Evolutionary conservation across 495 filamentous ascomycete species (phyloP).

Genomic region (Astrothelium subdiscretum): DNA sequence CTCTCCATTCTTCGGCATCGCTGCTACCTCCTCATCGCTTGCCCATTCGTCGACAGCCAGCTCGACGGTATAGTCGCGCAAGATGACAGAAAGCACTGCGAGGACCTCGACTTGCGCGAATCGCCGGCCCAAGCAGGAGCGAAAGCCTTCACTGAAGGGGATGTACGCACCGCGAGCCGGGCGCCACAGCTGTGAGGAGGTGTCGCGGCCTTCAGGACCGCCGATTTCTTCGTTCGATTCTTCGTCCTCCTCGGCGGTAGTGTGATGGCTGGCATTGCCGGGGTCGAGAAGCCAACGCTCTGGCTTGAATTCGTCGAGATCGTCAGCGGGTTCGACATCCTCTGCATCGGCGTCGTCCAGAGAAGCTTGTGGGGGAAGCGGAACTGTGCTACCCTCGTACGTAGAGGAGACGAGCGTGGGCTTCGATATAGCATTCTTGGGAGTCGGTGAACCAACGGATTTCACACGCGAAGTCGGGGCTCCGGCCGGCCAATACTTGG

Average conservation of each 20-base stretch:
- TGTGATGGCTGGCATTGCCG: conserved; percentile 23
- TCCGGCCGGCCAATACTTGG: conserved; percentile 38
- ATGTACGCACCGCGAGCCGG: conserved; percentile 55
- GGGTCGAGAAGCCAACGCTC: conserved; percentile 47
- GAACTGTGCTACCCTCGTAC: background rate
- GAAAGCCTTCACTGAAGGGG: conserved; percentile 61
- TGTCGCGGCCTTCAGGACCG: conserved; percentile 43
- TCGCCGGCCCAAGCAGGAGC: conserved; percentile 55
- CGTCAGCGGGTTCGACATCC: conserved; percentile 22
- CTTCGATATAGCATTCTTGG: background rate
- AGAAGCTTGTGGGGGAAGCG: background rate
- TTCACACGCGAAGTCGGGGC: background rate
- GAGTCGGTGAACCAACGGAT: background rate
- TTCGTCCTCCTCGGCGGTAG: conserved; percentile 35
- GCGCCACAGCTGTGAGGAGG: conserved; percentile 41
- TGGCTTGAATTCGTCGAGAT: conserved; percentile 40
- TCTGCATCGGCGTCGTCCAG: conserved; percentile 7
- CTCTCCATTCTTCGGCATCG: conserved; percentile 33
- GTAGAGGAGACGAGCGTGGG: background rate
- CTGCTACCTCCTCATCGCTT: conserved; percentile 46
- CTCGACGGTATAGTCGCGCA: conserved; percentile 53
- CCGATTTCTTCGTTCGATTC: conserved; percentile 38
- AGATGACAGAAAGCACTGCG: conserved; percentile 55
- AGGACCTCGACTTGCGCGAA: conserved; percentile 71
- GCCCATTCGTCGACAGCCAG: conserved; percentile 51